phyloP scores from a whole-genome alignment of 441 rosid species.

The Kokia cookei region DNA sequence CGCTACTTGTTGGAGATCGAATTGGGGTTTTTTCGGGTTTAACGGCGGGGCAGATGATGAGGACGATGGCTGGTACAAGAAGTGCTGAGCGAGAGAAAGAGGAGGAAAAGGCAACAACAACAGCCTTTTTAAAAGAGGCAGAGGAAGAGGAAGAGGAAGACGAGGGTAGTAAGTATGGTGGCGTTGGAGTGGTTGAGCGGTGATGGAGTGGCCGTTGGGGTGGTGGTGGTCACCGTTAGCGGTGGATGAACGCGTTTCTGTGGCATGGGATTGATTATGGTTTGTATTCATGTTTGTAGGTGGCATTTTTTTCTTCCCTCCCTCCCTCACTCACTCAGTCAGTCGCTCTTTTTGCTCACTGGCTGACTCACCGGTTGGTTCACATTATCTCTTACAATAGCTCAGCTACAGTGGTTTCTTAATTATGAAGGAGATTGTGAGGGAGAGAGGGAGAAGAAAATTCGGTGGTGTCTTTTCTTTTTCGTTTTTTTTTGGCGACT shows the following conservation, averaged over 20 bases:
- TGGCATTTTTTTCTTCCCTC: background rate
- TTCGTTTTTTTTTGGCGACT: background rate
- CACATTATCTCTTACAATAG: no score
- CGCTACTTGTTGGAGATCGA: conserved; percentile 90
- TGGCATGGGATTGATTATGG: background rate
- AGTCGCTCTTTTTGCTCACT: no score
- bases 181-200: conserved; percentile 18
- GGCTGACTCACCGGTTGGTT: no score
- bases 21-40: conserved; percentile 93
- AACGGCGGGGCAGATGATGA: conserved; percentile 70
- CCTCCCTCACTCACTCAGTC: background rate
- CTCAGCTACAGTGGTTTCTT: background rate
- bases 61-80: conserved; percentile 57
- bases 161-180: conserved; percentile 51
- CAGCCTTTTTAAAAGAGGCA: conserved; percentile 92
- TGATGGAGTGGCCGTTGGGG: conserved; percentile 4
- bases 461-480: background rate
- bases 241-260: background rate
- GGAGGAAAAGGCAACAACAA: conserved; percentile 91
- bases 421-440: background rate
- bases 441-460: background rate
- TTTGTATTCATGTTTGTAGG: background rate
- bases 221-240: conserved; percentile 6
- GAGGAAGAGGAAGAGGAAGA: conserved; percentile 60
- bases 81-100: conserved; percentile 75